Evolutionary conservation across 1,284 basidiomycete genomes (phyloP), one percentile per base, ranked within the genome.

Genomic region (Uromyces viciae-fabae): DNA sequence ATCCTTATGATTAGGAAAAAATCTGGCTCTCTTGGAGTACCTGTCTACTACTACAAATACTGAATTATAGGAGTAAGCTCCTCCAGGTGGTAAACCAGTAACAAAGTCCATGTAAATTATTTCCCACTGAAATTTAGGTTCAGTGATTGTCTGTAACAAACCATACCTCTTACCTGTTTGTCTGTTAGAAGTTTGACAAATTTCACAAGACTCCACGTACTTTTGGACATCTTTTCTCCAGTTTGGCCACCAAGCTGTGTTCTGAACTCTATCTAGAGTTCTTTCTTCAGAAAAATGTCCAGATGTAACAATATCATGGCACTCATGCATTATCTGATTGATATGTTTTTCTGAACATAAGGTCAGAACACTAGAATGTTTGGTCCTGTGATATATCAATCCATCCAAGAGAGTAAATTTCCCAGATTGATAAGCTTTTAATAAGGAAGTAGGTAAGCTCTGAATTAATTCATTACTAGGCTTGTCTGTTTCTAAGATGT

Each of bases 161-260:
- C 58, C 58, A 33, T 14, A 62, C 25, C 68, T 49, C 17, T 46
- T 71, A 1, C 68, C 40, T n/a, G 68, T 71, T 19, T 15, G 38
- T 71, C 46, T 71, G 31, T 71, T 71, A 2, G 68, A 11, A 17
- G 42, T 71, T 40, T 71, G 68, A 22, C 68, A 71, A 43, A 36
- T 71, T 5, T 71, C 68, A 52, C 42, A 71, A 28, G 42, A 28
- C 2, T 19, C 8, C 8, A 22, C n/a, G 38, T 72, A 72, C 8
- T 72, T 46, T 25, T n/a, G 19, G 2, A 31, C 36, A 25, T 36
- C 31, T 9, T 49, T 31, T 72, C 46, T 72, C 69, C 69, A 72
- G 33, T 1, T 49, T 17, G 31, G 15, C 69, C 69, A 72, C 69
- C 69, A 72, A 15, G 69, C 25, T 31, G 42, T 72, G 17, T 52